phyloP scores from a whole-genome alignment of 768 basidiomycete species.

The Gelatoporia subvermispora region DNA sequence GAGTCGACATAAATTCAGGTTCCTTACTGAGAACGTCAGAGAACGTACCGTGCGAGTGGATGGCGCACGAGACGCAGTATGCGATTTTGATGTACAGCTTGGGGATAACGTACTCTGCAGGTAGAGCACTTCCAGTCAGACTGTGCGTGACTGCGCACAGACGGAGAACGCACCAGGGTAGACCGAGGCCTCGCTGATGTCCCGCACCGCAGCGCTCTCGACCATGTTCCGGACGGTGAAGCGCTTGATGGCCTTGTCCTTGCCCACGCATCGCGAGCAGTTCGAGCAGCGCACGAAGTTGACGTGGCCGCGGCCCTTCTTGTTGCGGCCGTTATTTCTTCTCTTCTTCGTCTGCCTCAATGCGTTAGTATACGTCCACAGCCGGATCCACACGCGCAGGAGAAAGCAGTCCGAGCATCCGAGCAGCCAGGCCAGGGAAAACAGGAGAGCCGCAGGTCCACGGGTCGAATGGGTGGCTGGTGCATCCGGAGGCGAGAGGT shows the following conservation, averaged over 20 bases:
- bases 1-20: slow-evolving; percentile 2
- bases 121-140: background rate
- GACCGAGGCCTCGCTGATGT: slow-evolving; percentile 93
- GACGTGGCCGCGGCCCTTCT: slow-evolving; percentile 97
- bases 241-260: slow-evolving; percentile 99
- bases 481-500: slow-evolving; percentile 19
- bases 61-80: slow-evolving; percentile 98
- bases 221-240: slow-evolving; percentile 99
- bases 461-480: slow-evolving; percentile 3
- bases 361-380: slow-evolving; percentile 13
- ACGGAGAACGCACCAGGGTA: slow-evolving; percentile 67
- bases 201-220: slow-evolving; percentile 95
- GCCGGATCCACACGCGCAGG: background rate
- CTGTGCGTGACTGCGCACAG: background rate
- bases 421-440: background rate
- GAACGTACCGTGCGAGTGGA: slow-evolving; percentile 91
- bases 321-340: slow-evolving; percentile 99
- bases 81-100: slow-evolving; percentile 98
- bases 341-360: slow-evolving; percentile 87
- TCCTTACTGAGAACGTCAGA: background rate
- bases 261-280: slow-evolving; percentile 96
- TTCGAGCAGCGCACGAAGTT: slow-evolving; percentile 95
- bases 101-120: slow-evolving; percentile 87
- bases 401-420: background rate
- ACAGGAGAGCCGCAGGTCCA: too few species aligned